Evolutionary conservation across 495 filamentous ascomycete genomes (phyloP).

Genomic region (Aspergillus panamensis): DNA sequence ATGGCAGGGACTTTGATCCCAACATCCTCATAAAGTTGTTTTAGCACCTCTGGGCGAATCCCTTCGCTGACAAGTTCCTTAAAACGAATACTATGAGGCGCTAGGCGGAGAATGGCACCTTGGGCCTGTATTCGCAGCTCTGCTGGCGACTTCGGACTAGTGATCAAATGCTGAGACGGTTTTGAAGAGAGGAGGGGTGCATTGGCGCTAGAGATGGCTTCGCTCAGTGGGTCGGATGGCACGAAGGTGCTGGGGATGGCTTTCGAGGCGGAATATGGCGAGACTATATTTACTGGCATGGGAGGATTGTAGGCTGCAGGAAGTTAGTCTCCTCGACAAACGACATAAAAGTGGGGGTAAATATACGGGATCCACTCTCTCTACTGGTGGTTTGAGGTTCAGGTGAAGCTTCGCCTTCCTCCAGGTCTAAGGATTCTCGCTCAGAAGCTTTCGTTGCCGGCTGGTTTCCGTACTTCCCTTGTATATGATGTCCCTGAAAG

Average conservation of each 20-base stretch:
- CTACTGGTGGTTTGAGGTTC: conserved; percentile 24
- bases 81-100: conserved; percentile 62
- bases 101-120: conserved; percentile 62
- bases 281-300: conserved; percentile 26
- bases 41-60: conserved; percentile 59
- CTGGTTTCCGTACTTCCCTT: neutral
- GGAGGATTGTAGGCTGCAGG: conserved; percentile 43
- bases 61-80: conserved; percentile 69
- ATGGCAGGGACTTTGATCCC: conserved; percentile 45
- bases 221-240: too few species aligned
- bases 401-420: conserved; percentile 33
- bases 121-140: conserved; percentile 65
- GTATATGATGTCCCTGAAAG: neutral
- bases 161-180: neutral
- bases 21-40: conserved; percentile 61
- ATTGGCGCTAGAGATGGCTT: conserved; percentile 1
- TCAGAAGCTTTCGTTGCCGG: neutral
- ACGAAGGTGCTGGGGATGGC: neutral
- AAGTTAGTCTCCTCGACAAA: conserved; percentile 20
- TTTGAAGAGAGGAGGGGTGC: neutral
- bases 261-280: conserved; percentile 5
- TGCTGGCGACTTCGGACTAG: conserved; percentile 22
- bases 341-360: neutral
- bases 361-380: conserved; percentile 41
- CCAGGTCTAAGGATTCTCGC: conserved; percentile 18